phyloP scores from a whole-genome alignment of 352 stramenopile species.

The Phytophthora cajani region DNA sequence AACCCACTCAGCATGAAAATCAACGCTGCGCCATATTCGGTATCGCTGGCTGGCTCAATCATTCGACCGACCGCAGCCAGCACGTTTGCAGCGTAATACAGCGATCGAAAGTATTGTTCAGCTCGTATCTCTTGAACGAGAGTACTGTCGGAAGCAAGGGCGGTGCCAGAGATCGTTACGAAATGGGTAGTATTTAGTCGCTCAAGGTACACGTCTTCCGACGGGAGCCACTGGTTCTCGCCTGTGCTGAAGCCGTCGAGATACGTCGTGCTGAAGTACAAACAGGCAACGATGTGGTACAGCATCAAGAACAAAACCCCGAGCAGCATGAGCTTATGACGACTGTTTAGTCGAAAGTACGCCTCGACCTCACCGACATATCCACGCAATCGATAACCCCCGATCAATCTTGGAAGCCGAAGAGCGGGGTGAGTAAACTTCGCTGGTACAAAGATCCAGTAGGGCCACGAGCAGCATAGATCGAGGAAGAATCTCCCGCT shows the following conservation, averaged over 20 bases:
- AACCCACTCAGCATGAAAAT: conserved; percentile 76
- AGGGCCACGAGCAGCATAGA: conserved; percentile 43
- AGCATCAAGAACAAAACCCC: conserved; percentile 52
- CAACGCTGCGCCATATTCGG: conserved; percentile 55
- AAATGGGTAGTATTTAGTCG: conserved; percentile 46
- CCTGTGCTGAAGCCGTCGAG: conserved; percentile 50
- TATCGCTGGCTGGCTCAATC: conserved; percentile 57
- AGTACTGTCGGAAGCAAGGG: conserved; percentile 25
- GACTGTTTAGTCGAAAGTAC: conserved; percentile 48
- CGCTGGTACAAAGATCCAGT: conserved; percentile 39
- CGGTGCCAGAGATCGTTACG: conserved; percentile 28
- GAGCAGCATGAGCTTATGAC: conserved; percentile 49
- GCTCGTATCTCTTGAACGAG: conserved; percentile 42
- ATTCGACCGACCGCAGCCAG: conserved; percentile 50
- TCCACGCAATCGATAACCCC: conserved; percentile 44
- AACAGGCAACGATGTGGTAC: conserved; percentile 60
- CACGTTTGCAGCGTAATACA: conserved; percentile 68
- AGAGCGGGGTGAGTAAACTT: conserved; percentile 17
- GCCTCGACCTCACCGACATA: conserved; percentile 47
- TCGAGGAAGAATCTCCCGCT: conserved; percentile 47
- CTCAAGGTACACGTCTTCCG: conserved; percentile 47
- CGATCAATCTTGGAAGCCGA: conserved; percentile 45
- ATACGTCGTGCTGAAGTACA: conserved; percentile 59
- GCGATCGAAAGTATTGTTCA: conserved; percentile 61
- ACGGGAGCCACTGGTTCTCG: conserved; percentile 57